Base-by-base conservation (phyloP, 2,329 filamentous ascomycete species). In the Stagonosporopsis tanaceti region DNA sequence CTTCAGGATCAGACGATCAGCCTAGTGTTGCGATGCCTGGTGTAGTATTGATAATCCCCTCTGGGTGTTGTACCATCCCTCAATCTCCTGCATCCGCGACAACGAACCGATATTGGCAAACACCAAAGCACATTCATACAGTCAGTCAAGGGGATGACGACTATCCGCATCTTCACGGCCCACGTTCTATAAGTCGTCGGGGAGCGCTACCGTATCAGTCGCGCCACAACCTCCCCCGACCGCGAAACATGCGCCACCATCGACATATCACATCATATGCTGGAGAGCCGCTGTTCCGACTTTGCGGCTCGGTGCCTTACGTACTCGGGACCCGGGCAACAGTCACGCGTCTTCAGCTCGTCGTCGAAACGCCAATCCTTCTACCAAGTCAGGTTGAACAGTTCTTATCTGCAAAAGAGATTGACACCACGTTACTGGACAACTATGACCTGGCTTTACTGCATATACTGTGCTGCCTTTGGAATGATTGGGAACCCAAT, bases 401-500 rank as follows among this genome's bases (percentile, higher is more conserved):
- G 3, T 12, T 57, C 5, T 27, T 47, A 11, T 15, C 30, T 11
- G 27, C 38, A 4, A 42, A 27, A 17, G 54, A 39, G 3, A 20
- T 57, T 14, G 54, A 52, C 9, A 5, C 39, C 15, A 32, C 42
- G 4, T 20, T 25, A 15, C 34, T 57, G 8, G 20, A 34, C 20
- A 22, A n/a, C 22, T 52, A 57, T 22, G 54, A 57, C 25, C 9
- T 44, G 9, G 54, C 54, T 2, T 11, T 57, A 15, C 27, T 52
- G 12, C 44, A 27, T 25, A 44, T 57, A 32, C 38, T 57, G 20
- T 48, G 54, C 12, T 42, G 37, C 15, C 48, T 57, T 3, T 57
- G 54, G 54, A 20, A 48, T 20, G 54, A 57, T 24, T 57, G 48
- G 54, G 35, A 44, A 44, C 39, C 54, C 6, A 17, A 20, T 4